Conservation (phyloP, 176 grass and related monocot species). For the Ensete glaucum region DNA sequence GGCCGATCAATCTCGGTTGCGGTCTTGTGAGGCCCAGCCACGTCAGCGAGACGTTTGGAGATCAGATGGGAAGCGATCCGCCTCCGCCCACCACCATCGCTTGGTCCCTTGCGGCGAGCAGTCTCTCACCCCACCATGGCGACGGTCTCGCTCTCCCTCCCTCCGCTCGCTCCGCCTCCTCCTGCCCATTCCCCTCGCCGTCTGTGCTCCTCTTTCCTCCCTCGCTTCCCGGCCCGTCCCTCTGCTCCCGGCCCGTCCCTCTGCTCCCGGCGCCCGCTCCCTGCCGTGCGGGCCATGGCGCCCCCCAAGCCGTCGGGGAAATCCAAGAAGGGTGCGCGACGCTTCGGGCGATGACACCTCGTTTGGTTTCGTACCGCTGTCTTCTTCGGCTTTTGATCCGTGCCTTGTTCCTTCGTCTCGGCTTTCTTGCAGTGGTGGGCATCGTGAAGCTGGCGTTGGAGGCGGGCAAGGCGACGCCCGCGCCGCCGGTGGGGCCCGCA, state of each 20-base stretch:
- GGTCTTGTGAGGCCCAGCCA: too few relatives aligned
- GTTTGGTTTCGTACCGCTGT: not conserved
- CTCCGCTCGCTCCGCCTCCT: constrained; percentile 36
- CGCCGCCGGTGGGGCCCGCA: constrained; percentile 84
- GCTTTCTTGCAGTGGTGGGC: constrained; percentile 49
- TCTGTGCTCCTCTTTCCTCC: constrained; percentile 52
- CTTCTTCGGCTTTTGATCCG: not conserved
- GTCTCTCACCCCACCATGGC: constrained; percentile 45
- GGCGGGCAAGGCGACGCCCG: constrained; percentile 94
- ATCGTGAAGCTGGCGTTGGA: constrained; percentile 75
- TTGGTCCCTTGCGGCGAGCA: too few relatives aligned
- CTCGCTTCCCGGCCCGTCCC: constrained; percentile 14
- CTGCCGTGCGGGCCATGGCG: constrained; percentile 78
- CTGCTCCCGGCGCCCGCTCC: constrained; percentile 12
- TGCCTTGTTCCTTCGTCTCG: not conserved
- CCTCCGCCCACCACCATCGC: too few relatives aligned
- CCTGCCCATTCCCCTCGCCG: constrained; percentile 12
- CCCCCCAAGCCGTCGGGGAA: constrained; percentile 71
- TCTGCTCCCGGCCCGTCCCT: constrained; percentile 6
- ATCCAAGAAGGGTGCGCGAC: constrained; percentile 68
- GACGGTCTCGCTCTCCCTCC: constrained; percentile 45
- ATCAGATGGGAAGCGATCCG: too few relatives aligned
- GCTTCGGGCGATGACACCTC: not conserved
- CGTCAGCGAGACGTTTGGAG: too few relatives aligned
- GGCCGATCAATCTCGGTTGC: too few relatives aligned